Conservation (phyloP, 2,329 filamentous ascomycete species). For the Colletotrichum cereale region DNA sequence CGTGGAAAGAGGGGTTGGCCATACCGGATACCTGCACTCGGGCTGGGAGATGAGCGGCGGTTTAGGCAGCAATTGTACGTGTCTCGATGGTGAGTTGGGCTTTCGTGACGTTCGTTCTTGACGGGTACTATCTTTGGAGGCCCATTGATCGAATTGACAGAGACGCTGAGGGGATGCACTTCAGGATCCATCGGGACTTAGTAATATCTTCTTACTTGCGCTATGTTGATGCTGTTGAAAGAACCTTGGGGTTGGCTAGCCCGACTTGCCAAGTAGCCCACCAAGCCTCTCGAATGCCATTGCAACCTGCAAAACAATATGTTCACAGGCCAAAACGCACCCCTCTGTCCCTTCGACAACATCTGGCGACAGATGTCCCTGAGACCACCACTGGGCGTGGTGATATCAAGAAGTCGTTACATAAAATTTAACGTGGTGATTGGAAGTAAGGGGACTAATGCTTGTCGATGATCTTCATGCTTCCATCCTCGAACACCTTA, state of each 20-base stretch:
- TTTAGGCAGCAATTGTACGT: neutral
- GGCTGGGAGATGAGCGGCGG: neutral
- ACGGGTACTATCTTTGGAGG: neutral
- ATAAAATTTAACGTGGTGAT: neutral
- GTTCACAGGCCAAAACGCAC: neutral
- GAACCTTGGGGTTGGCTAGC: too few species aligned
- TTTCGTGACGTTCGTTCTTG: neutral
- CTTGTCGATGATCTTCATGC: constrained; percentile 21
- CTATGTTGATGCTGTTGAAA: neutral
- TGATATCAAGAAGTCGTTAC: neutral
- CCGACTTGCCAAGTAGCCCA: neutral
- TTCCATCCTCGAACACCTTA: constrained; percentile 37
- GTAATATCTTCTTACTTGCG: neutral
- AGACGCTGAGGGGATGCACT: neutral
- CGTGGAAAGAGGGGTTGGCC: neutral
- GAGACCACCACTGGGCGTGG: neutral
- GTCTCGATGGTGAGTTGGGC: neutral
- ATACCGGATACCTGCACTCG: neutral
- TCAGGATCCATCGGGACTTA: too few species aligned
- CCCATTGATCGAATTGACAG: neutral
- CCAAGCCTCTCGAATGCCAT: neutral
- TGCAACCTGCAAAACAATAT: neutral
- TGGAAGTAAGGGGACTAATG: neutral
- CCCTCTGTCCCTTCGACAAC: neutral
- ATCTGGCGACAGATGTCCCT: too few species aligned